Evolutionary conservation across 768 basidiomycete species (phyloP).

Genomic region (Boletus rubescentipes): DNA sequence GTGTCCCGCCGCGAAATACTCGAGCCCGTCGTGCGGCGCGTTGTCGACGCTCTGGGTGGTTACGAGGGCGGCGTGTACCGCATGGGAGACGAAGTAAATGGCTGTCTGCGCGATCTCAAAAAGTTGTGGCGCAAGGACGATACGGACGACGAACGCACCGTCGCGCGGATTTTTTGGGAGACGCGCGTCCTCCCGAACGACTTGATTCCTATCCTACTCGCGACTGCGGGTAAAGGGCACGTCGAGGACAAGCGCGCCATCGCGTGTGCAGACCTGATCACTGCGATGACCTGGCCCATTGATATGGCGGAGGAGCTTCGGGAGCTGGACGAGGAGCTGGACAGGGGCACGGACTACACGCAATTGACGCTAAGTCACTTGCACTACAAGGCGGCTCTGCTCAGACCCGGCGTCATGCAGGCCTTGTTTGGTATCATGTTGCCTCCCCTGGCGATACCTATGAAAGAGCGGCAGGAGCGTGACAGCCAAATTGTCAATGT

Average conservation of each 20-base stretch:
- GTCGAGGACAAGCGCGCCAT: constrained; percentile 84
- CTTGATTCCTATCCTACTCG: constrained; percentile 79
- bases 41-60: constrained; percentile 81
- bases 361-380: constrained; percentile 78
- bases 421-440: constrained; percentile 74
- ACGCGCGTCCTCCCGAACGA: constrained; percentile 86
- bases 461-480: constrained; percentile 68
- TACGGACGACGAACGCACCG: constrained; percentile 93
- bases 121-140: constrained; percentile 96
- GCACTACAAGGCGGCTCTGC: constrained; percentile 77
- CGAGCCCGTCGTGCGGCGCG: constrained; percentile 65
- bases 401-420: constrained; percentile 66
- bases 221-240: constrained; percentile 73
- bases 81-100: constrained; percentile 77
- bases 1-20: constrained; percentile 53
- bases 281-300: constrained; percentile 99
- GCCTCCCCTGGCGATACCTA: constrained; percentile 71
- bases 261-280: constrained; percentile 83
- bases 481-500: constrained; percentile 89
- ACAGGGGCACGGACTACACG: constrained; percentile 86
- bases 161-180: constrained; percentile 90
- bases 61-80: constrained; percentile 64
- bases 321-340: constrained; percentile 80
- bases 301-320: constrained; percentile 92
- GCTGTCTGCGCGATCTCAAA: constrained; percentile 92